Evolutionary conservation across 2,329 filamentous ascomycete species (phyloP).

Genomic region (Allantophomopsis lycopodina): DNA sequence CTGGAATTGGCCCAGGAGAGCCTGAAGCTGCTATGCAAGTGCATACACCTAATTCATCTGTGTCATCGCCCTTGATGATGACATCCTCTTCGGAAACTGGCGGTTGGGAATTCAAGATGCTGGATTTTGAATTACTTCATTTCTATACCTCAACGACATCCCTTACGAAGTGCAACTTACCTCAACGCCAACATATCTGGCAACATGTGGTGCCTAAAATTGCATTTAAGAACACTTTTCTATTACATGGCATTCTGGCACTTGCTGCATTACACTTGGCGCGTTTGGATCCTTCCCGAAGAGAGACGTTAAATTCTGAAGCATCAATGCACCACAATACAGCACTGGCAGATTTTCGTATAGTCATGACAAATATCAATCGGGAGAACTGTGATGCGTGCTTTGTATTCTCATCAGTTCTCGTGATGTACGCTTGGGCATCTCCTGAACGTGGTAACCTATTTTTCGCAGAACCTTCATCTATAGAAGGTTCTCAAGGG

Average conservation of each 20-base stretch:
- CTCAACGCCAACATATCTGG: slow-evolving; percentile 5
- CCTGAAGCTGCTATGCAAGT: too few relatives aligned
- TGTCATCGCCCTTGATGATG: background rate
- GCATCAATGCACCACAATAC: background rate
- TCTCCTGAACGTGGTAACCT: background rate
- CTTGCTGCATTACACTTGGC: slow-evolving; percentile 22
- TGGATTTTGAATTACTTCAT: slow-evolving; percentile 28
- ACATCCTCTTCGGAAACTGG: background rate
- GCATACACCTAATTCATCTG: too few relatives aligned
- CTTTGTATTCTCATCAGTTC: slow-evolving; percentile 17
- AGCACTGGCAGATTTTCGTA: slow-evolving; percentile 14
- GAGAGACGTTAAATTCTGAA: background rate
- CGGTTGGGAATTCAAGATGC: slow-evolving; percentile 10
- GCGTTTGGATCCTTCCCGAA: slow-evolving; percentile 8
- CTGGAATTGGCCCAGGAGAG: too few relatives aligned
- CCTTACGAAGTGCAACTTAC: slow-evolving; percentile 8
- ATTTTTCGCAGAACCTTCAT: background rate
- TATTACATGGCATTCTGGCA: slow-evolving; percentile 22
- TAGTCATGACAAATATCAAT: slow-evolving; percentile 28
- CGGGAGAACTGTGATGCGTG: slow-evolving; percentile 18
- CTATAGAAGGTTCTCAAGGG: background rate
- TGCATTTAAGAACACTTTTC: slow-evolving; percentile 16
- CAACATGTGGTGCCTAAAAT: slow-evolving; percentile 10
- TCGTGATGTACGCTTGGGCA: slow-evolving; percentile 21
- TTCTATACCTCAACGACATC: slow-evolving; percentile 26